Conservation (phyloP, 257 asterid genomes). For the Forsythia viridissima region DNA sequence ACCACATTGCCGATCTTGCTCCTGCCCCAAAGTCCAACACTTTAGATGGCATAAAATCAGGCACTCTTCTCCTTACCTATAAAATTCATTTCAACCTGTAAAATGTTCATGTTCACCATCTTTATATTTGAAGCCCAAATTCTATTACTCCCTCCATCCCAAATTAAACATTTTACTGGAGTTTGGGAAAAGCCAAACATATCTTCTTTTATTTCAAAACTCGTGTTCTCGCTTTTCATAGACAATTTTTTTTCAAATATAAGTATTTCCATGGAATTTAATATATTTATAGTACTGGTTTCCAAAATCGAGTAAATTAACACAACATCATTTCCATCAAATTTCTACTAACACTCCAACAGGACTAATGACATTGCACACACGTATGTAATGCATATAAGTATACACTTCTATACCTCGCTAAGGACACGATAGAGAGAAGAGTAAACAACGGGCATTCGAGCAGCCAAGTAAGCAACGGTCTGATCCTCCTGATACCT, state of each 20-base stretch:
- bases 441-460: slow-evolving; percentile 94
- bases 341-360: slow-evolving; percentile 4
- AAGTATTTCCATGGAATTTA: neutral
- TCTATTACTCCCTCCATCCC: neutral
- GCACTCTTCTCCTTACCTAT: slow-evolving; percentile 80
- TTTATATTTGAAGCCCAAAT: slow-evolving; percentile 11
- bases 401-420: slow-evolving; percentile 56
- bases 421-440: slow-evolving; percentile 79
- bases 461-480: slow-evolving; percentile 85
- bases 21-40: slow-evolving; percentile 98
- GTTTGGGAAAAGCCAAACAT: slow-evolving; percentile 1
- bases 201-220: neutral
- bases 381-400: neutral
- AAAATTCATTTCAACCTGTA: slow-evolving; percentile 25
- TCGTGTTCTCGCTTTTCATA: neutral
- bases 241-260: slow-evolving; percentile 6
- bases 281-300: neutral
- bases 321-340: slow-evolving; percentile 8
- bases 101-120: slow-evolving; percentile 16
- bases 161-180: neutral
- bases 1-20: slow-evolving; percentile 97
- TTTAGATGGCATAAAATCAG: slow-evolving; percentile 73
- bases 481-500: slow-evolving; percentile 78
- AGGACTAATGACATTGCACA: neutral
- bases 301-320: neutral